Conservation (phyloP, 2,329 filamentous ascomycete genomes). For the Graphilbum fragrans region DNA sequence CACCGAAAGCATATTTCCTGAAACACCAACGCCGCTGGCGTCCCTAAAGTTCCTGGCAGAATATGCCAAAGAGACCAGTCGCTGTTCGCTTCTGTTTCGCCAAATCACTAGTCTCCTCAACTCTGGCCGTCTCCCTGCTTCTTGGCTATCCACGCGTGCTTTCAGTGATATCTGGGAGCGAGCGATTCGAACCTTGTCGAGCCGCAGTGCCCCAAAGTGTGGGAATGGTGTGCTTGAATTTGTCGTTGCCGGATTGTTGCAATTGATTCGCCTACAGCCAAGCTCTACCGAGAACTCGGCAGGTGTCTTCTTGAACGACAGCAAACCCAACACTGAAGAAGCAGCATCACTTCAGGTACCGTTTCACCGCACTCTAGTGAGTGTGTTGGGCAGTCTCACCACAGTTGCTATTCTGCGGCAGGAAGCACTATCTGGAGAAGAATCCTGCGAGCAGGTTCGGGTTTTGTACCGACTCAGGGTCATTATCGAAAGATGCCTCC, state of each 20-base stretch:
- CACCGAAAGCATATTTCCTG: slow-evolving; percentile 16
- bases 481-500: background rate
- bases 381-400: slow-evolving; percentile 26
- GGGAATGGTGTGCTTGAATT: slow-evolving; percentile 23
- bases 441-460: background rate
- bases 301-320: background rate
- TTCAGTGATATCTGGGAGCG: slow-evolving; percentile 28
- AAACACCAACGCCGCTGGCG: slow-evolving; percentile 13
- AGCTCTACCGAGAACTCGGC: background rate
- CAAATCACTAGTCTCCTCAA: slow-evolving; percentile 24
- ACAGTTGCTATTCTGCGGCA: slow-evolving; percentile 20
- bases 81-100: slow-evolving; percentile 21
- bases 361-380: slow-evolving; percentile 20
- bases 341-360: background rate
- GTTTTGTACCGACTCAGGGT: background rate
- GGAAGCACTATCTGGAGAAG: slow-evolving; percentile 5
- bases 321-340: background rate
- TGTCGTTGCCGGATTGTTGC: slow-evolving; percentile 12
- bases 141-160: slow-evolving; percentile 31
- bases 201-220: slow-evolving; percentile 8
- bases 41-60: slow-evolving; percentile 12
- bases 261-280: background rate
- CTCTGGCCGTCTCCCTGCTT: slow-evolving; percentile 20
- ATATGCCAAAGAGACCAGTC: slow-evolving; percentile 19
- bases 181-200: slow-evolving; percentile 22